Conservation (phyloP, 1,284 basidiomycete genomes). For the Neonothopanus nambi region DNA sequence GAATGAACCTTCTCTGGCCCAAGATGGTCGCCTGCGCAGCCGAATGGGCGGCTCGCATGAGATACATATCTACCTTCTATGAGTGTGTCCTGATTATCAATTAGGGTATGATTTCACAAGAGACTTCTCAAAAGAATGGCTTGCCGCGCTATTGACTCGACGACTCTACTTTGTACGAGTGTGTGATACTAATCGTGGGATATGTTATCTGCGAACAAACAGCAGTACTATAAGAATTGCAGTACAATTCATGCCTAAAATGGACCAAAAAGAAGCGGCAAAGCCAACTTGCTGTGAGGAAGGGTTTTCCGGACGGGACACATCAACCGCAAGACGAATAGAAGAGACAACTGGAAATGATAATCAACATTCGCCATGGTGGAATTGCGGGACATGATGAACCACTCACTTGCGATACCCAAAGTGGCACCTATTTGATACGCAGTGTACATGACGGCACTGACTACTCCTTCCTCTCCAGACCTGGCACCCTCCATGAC, state of each 20-base stretch:
- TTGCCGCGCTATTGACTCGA: no score
- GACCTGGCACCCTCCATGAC: conserved; percentile 19
- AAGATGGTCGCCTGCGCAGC: no score
- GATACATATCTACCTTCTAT: no score
- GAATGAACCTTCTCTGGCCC: no score
- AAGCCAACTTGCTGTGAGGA: conserved; percentile 13
- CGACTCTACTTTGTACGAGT: no score
- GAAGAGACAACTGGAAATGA: conserved; percentile 14
- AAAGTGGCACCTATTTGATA: conserved; percentile 21
- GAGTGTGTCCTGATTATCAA: no score
- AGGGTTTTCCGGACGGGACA: conserved; percentile 2
- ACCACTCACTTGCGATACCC: conserved; percentile 17
- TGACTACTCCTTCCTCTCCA: conserved; percentile 21
- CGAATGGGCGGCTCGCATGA: no score
- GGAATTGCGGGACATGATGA: background rate
- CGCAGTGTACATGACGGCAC: conserved; percentile 21
- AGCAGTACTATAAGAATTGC: conserved; percentile 15
- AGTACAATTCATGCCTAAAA: conserved; percentile 15
- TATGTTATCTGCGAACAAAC: conserved; percentile 1
- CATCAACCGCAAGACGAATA: conserved; percentile 17
- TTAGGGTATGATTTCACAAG: no score
- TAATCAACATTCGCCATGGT: background rate
- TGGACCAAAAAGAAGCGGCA: conserved; percentile 20
- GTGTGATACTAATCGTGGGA: no score
- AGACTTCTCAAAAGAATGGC: no score